Evolutionary conservation across 2,329 filamentous ascomycete species (phyloP).

Genomic region (Epichloe gansuensis): DNA sequence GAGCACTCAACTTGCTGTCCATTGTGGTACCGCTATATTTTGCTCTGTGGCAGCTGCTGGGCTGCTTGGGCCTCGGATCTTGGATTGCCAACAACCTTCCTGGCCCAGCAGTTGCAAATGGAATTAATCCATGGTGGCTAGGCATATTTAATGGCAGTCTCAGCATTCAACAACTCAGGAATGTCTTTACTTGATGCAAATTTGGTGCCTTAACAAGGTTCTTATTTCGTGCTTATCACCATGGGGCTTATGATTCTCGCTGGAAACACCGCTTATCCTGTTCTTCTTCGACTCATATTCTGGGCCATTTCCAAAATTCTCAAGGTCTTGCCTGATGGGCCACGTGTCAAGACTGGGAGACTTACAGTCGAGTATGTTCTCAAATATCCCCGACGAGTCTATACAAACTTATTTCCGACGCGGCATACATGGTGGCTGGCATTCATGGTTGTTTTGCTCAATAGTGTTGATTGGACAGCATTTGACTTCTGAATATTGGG

Average conservation of each 20-base stretch:
- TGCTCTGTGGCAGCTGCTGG: conserved; percentile 44
- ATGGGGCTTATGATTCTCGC: conserved; percentile 48
- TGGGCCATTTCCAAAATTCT: conserved; percentile 27
- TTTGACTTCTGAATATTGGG: conserved; percentile 52
- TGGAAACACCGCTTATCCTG: conserved; percentile 53
- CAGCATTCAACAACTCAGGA: conserved; percentile 59
- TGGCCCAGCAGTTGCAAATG: conserved; percentile 36
- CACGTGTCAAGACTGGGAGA: conserved; percentile 23
- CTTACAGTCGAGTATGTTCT: conserved; percentile 41
- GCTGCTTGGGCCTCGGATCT: conserved; percentile 45
- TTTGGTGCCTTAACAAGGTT: conserved; percentile 46
- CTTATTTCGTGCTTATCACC: conserved; percentile 36
- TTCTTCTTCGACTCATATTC: conserved; percentile 47
- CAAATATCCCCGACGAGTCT: conserved; percentile 43
- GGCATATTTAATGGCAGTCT: conserved; percentile 55
- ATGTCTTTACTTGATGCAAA: conserved; percentile 56
- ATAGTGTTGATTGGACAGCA: conserved; percentile 36
- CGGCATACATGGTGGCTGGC: conserved; percentile 51
- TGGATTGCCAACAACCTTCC: conserved; percentile 44
- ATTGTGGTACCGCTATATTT: conserved; percentile 50
- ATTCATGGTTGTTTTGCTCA: conserved; percentile 41
- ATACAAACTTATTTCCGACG: conserved; percentile 51
- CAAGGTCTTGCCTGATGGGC: not conserved
- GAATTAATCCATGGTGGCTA: conserved; percentile 53
- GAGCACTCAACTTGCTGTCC: conserved; percentile 45